Conservation (phyloP, 805 yeast genomes). For the Candida endomychidarum region DNA sequence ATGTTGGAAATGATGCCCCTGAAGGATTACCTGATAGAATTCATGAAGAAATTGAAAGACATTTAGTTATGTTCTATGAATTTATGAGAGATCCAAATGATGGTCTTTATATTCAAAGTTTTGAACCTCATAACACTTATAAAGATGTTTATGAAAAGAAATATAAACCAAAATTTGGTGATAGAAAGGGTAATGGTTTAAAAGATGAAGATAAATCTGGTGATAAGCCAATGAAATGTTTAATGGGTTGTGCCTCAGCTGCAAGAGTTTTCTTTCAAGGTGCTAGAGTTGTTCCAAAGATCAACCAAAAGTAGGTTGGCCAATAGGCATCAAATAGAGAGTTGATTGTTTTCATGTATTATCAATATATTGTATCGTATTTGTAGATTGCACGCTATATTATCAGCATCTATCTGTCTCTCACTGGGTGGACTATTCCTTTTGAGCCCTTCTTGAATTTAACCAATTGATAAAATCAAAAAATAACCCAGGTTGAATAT, state of each 20-base stretch:
- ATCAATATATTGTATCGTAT: no score
- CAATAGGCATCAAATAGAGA: no score
- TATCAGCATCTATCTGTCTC: no score
- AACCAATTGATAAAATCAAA: slow-evolving; percentile 83
- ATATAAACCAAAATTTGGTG: slow-evolving; percentile 57
- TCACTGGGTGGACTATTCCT: not conserved
- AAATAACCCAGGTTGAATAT: slow-evolving; percentile 56
- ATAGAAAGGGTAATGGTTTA: slow-evolving; percentile 48
- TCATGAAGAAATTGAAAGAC: slow-evolving; percentile 50
- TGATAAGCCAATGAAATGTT: slow-evolving; percentile 48
- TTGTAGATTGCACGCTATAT: no score
- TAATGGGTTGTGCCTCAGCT: slow-evolving; percentile 66
- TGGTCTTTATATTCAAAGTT: slow-evolving; percentile 58
- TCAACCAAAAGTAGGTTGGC: slow-evolving; percentile 11
- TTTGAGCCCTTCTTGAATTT: slow-evolving; percentile 31
- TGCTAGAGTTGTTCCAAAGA: slow-evolving; percentile 49
- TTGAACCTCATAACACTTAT: slow-evolving; percentile 57
- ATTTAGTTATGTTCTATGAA: slow-evolving; percentile 55
- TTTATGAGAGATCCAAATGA: slow-evolving; percentile 57
- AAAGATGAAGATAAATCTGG: slow-evolving; percentile 52
- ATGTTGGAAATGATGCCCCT: slow-evolving; percentile 44
- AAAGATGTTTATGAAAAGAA: slow-evolving; percentile 45
- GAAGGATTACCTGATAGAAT: slow-evolving; percentile 34
- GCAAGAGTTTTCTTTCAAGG: slow-evolving; percentile 70
- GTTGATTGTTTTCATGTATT: no score